Conservation (phyloP, 148 eudicot genomes). For the Suaeda aralocaspica region DNA sequence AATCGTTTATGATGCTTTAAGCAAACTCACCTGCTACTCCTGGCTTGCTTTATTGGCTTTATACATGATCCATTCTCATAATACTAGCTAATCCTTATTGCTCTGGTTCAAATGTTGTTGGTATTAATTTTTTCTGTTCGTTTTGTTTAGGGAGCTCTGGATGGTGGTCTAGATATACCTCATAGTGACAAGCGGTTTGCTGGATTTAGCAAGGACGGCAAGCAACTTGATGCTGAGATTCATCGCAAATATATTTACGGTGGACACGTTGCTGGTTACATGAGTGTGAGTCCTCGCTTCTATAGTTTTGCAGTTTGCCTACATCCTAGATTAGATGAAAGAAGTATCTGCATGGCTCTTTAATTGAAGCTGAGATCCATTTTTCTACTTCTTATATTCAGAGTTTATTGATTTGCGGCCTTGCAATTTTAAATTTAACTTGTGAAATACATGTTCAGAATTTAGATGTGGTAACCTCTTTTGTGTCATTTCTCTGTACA, state of each 20-base stretch:
- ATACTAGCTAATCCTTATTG: not conserved
- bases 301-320: too few species aligned
- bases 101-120: not conserved
- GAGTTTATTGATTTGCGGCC: too few species aligned
- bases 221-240: slow-evolving; percentile 66
- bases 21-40: not conserved
- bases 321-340: too few species aligned
- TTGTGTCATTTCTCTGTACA: not conserved
- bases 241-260: slow-evolving; percentile 71
- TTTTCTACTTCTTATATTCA: too few species aligned
- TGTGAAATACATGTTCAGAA: not conserved
- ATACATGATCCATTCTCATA: not conserved
- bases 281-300: slow-evolving; percentile 37
- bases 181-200: slow-evolving; percentile 83
- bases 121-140: not conserved
- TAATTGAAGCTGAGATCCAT: too few species aligned
- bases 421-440: too few species aligned
- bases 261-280: slow-evolving; percentile 73
- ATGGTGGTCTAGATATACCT: slow-evolving; percentile 75
- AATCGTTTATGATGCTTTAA: not conserved
- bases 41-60: not conserved
- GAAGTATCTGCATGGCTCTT: too few species aligned
- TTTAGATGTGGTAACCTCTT: not conserved
- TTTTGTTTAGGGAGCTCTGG: slow-evolving; percentile 55
- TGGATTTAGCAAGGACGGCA: slow-evolving; percentile 60